A percentile compares a stretch with the other conserved stretches of the same genome.
Conservation (phyloP, 257 asterid species). For the Scutellaria barbata region DNA sequence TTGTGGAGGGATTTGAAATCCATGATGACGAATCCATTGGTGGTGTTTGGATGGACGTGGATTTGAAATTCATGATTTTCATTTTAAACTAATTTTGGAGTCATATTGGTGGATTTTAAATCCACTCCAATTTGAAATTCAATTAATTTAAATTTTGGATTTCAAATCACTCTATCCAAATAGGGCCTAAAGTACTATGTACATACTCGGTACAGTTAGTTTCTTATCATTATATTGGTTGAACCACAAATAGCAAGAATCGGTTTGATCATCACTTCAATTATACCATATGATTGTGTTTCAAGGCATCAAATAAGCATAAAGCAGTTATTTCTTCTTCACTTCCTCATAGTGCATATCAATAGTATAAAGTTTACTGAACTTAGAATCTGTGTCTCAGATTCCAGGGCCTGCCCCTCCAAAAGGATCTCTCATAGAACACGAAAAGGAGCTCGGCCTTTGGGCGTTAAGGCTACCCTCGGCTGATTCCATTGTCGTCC, state of each 20-base stretch:
- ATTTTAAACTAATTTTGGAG: no score
- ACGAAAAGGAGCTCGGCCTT: slow-evolving; percentile 66
- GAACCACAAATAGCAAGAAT: background rate
- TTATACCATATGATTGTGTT: background rate
- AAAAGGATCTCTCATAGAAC: slow-evolving; percentile 62
- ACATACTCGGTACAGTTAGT: background rate
- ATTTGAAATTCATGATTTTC: no score
- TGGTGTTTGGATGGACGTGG: no score
- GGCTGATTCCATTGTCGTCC: slow-evolving; percentile 77
- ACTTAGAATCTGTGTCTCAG: slow-evolving; percentile 41
- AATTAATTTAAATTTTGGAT: no score
- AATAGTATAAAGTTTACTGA: no score
- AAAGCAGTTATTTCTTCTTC: no score
- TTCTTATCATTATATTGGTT: background rate
- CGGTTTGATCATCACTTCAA: background rate
- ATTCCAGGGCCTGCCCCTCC: slow-evolving; percentile 76
- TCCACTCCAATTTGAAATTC: no score
- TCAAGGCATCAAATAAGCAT: background rate
- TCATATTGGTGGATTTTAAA: no score
- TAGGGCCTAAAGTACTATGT: background rate
- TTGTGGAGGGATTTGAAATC: no score
- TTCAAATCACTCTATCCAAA: no score
- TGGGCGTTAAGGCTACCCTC: slow-evolving; percentile 89
- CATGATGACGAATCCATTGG: no score
- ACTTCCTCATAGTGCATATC: background rate